A percentile compares a stretch with the other conserved stretches of the same genome.
These are phyloP conservation scores for Rhynchosporium secalis DNA, from an alignment of 2,329 filamentous ascomycete genomes.

Conservation along the genomic window DNA sequence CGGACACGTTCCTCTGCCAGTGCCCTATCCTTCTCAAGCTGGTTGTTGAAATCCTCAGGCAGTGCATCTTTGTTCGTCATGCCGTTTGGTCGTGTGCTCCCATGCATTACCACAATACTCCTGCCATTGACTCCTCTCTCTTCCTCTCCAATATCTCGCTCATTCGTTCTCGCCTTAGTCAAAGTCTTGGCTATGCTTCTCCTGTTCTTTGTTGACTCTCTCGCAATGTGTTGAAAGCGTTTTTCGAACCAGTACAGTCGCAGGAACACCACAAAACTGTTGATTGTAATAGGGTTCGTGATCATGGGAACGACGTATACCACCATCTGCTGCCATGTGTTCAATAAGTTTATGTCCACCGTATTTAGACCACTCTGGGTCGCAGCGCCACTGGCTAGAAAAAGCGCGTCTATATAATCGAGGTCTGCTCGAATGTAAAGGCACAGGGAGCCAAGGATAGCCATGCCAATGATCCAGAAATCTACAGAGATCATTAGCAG, in stretches of 20 bases:
- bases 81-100: constrained; percentile 50
- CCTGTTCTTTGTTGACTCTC: constrained; percentile 67
- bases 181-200: constrained; percentile 63
- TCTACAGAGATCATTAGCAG: constrained; percentile 49
- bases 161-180: constrained; percentile 53
- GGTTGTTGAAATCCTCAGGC: constrained; percentile 21
- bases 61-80: constrained; percentile 62
- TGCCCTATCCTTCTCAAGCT: constrained; percentile 24
- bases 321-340: constrained; percentile 71
- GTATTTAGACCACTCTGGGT: constrained; percentile 95
- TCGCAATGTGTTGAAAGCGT: constrained; percentile 81
- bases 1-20: constrained; percentile 25
- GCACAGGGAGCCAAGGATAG: constrained; percentile 73
- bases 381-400: constrained; percentile 81
- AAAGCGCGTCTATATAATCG: constrained; percentile 81
- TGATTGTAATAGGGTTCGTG: constrained; percentile 80
- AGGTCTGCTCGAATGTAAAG: constrained; percentile 67
- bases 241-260: constrained; percentile 98
- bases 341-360: constrained; percentile 64
- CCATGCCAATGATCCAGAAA: constrained; percentile 74
- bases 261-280: constrained; percentile 85
- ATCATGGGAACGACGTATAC: constrained; percentile 71
- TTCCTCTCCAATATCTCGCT: constrained; percentile 46
- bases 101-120: constrained; percentile 65
- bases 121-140: constrained; percentile 62